phyloP scores from a whole-genome alignment of 2,329 filamentous ascomycete genomes.

The Aureobasidium namibiae region DNA sequence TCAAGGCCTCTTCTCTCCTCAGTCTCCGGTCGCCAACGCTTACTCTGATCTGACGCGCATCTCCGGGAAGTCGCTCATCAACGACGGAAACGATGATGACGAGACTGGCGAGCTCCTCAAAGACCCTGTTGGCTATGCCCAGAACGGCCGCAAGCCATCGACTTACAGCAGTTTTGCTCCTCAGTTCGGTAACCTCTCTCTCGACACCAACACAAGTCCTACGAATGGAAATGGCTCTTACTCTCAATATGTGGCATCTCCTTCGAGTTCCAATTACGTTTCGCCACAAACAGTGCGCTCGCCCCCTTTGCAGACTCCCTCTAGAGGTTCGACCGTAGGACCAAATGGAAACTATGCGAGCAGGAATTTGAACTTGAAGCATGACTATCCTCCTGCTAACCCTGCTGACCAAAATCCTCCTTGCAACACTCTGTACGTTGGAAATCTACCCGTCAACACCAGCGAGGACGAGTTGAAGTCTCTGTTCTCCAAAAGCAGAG shows the following conservation, averaged over 20 bases:
- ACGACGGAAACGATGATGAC: slow-evolving; percentile 59
- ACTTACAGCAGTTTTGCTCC: slow-evolving; percentile 58
- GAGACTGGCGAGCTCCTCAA: slow-evolving; percentile 65
- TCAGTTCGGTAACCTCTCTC: slow-evolving; percentile 60
- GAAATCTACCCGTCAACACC: slow-evolving; percentile 88
- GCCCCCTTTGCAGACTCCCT: slow-evolving; percentile 33
- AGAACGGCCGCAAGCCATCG: slow-evolving; percentile 51
- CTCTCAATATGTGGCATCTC: slow-evolving; percentile 37
- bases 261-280: slow-evolving; percentile 46
- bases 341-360: slow-evolving; percentile 50
- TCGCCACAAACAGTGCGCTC: slow-evolving; percentile 45
- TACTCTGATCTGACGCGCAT: slow-evolving; percentile 53
- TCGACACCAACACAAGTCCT: slow-evolving; percentile 57
- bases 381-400: slow-evolving; percentile 73
- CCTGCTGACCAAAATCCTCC: slow-evolving; percentile 94
- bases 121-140: slow-evolving; percentile 64
- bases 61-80: slow-evolving; percentile 65
- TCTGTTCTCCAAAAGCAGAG: slow-evolving; percentile 85
- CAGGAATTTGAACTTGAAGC: slow-evolving; percentile 50
- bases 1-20: slow-evolving; percentile 61
- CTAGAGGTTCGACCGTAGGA: slow-evolving; percentile 34
- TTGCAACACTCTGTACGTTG: slow-evolving; percentile 95
- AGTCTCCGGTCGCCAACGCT: slow-evolving; percentile 64
- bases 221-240: slow-evolving; percentile 16
- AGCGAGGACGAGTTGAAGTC: slow-evolving; percentile 93